Evolutionary conservation across 768 basidiomycete genomes (phyloP), one percentile per base, ranked within the genome.

Genomic region (Kwoniella newhampshirensis): DNA sequence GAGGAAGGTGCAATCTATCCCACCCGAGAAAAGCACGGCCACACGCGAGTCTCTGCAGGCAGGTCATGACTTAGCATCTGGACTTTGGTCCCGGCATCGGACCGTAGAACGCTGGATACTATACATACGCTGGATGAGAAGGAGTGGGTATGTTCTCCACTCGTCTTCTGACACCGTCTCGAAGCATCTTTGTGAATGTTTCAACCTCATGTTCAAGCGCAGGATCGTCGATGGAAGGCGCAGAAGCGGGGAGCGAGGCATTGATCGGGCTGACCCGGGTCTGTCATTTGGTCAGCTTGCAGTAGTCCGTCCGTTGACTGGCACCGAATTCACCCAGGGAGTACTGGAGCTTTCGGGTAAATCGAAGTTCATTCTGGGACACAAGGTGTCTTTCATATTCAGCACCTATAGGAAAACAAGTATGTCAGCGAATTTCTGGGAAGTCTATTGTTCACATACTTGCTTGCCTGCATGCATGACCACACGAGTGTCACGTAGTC

Each of bases 11-110:
- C 87, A 97, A 73, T 99, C 96, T 41, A 99, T 90, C 0, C 96
- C 96, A 27, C 96, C 96, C 35, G 91, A 94, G 75, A 98, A 99
- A 8, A 99, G 81, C 8, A 99, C 81, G 1, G 87, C 91, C 2
- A 96, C 80, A 49, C 86, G 66, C 0, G 77, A 67, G 6, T 65
- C 30, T 0, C 76, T 75, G 20, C 81, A 3, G 36, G n/a, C n/a
- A 37, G 36, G n/a, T n/a, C n/a, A n/a, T n/a, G n/a, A n/a, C n/a
- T n/a, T n/a, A n/a, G n/a, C n/a, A n/a, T n/a, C n/a, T n/a, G n/a
- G n/a, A n/a, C n/a, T n/a, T n/a, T n/a, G n/a, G n/a, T n/a, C n/a
- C n/a, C n/a, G n/a, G n/a, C 4, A 13, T 12, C 20, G 48, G 18
- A 9, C 12, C 46, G 21, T 27, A 4, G 66, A 13, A 1, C 17